These are phyloP conservation scores for Pugionium cornutum DNA, from an alignment of 345 rosid genomes.

Conservation along the genomic window DNA sequence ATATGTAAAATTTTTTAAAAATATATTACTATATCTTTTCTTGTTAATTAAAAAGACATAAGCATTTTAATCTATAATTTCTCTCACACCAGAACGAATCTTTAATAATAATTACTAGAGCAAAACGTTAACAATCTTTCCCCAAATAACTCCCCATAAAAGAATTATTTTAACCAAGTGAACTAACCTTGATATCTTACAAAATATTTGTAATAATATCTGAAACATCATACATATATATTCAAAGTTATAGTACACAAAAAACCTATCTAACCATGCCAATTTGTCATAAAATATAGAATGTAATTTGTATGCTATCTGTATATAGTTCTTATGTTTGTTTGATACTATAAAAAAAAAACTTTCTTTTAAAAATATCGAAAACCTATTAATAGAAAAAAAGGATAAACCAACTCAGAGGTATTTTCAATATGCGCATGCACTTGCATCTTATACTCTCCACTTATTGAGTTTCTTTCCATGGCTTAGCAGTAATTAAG, in stretches of 20 bases:
- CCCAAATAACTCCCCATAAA: no score
- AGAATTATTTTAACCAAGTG: no score
- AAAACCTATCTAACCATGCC: not conserved
- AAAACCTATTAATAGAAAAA: slow-evolving; percentile 12
- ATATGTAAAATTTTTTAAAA: no score
- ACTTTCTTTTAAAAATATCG: not conserved
- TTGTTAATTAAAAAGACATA: no score
- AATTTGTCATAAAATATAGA: not conserved
- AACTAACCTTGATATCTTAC: no score
- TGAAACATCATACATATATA: not conserved
- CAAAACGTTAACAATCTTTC: no score
- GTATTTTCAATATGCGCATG: slow-evolving; percentile 25
- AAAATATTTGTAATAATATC: not conserved
- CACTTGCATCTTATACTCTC: slow-evolving; percentile 27
- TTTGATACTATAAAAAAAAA: not conserved
- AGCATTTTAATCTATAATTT: no score
- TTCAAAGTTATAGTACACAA: not conserved
- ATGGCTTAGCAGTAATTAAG: slow-evolving; percentile 1
- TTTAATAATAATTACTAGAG: no score
- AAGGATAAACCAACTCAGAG: not conserved
- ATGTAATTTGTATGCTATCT: not conserved
- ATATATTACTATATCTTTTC: not conserved
- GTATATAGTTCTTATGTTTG: not conserved
- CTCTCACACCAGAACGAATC: no score
- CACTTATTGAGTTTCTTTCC: slow-evolving; percentile 24